Evolutionary conservation across 1,284 basidiomycete genomes (phyloP), one percentile per base, ranked within the genome.

Genomic region (Heterobasidion occidentale): DNA sequence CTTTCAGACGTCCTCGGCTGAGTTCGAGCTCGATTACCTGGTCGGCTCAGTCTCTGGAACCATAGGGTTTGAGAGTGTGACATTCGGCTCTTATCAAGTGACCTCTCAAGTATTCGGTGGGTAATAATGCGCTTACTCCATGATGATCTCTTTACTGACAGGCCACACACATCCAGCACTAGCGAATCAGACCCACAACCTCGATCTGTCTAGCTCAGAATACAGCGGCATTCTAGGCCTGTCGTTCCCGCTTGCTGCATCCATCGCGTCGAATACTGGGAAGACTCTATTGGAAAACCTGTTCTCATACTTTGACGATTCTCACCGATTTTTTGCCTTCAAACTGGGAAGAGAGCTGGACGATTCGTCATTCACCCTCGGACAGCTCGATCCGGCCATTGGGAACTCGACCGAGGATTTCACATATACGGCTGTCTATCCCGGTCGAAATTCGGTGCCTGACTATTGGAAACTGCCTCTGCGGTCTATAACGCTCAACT

Each of bases 401-500:
- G 65, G 70, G 2, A 71, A 72, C 55, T 69, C 70, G 35, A 67
- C 68, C 5, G 61, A 64, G 3, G 68, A 68, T 27, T 65, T 81
- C 47, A 61, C 68, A 3, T 74, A 72, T 57, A 74, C 70, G 9
- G 68, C 75, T 52, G 78, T 83, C 44, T 74, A 74, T 56, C 68
- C 74, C 33, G 64, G 70, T 36, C 65, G 65, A 9, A 63, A 64
- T 52, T 63, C 63, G 36, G 53, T 52, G 1, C 80, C 77, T 58
- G 79, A 83, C 62, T 83, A 78, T 64, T 84, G 82, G 83, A 84
- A 84, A 61, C 63, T 83, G 7, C 74, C 78, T 2, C 64, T 83
- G 46, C 69, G 70, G 33, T 67, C 68, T 35, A 59, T 84, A 53
- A 77, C 74, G 14, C 68, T 83, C 61, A 74, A 81, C 56, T 69